Evolutionary conservation across 768 basidiomycete species (phyloP), one percentile per base, ranked within the genome.

Genomic region (Leccinum aurantiacum): DNA sequence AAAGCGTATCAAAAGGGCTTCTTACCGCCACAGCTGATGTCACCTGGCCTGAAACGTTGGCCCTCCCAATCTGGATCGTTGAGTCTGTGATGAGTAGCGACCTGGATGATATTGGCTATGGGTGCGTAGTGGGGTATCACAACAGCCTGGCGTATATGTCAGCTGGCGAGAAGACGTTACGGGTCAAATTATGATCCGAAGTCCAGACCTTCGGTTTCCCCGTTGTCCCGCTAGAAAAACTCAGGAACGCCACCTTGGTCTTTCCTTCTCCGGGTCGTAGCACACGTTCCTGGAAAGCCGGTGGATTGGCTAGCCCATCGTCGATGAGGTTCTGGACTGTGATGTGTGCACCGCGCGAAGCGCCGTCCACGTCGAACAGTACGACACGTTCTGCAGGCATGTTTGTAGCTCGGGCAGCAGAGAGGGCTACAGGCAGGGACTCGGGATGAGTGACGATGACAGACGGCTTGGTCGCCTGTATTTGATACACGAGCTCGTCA

Each of bases 211-310:
- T 89, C 0, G 90, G 89, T 60, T 77, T 82, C 1, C 90, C 89
- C 2, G 90, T 91, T 0, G 89, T 91, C 24, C 87, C 87, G 22
- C 88, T 89, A 0, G 88, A 90, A 67, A 90, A 90, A 67, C 80
- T 84, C 27, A 90, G 73, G 61, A 90, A 84, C 0, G 90, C 89
- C 14, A 90, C 68, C 68, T 88, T 91, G 11, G 80, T 86, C 71
- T 78, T 88, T 17, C 76, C 88, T 72, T 91, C 89, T 2, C 86
- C 86, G 0, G 79, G 78, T 3, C 60, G 69, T 46, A 91, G 71
- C 37, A 63, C 77, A 29, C 80, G 76, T 68, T 90, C 88, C 6
- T 71, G 72, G 60, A 82, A 88, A 10, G 68, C 56, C 1, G 71
- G 63, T 2, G 72, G 68, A 44, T 69, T 67, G 3, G 70, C 67